Evolutionary conservation across 2,329 filamentous ascomycete genomes (phyloP).

Genomic region (Dendryphion nanum): DNA sequence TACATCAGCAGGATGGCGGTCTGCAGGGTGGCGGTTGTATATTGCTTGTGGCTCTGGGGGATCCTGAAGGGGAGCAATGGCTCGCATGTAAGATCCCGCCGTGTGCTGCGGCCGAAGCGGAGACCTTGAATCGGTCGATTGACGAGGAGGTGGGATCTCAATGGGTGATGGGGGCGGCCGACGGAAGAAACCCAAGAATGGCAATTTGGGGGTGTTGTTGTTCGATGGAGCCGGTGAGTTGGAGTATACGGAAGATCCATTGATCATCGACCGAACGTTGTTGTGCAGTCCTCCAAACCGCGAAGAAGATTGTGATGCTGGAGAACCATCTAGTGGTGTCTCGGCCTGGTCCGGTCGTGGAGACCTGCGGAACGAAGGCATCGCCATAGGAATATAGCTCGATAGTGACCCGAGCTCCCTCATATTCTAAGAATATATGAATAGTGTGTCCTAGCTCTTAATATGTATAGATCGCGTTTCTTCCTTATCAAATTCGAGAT

Average conservation of each 20-base stretch:
- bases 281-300: slow-evolving; percentile 18
- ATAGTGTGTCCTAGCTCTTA: slow-evolving; percentile 10
- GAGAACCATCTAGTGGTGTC: slow-evolving; percentile 11
- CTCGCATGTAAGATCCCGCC: slow-evolving; percentile 33
- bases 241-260: slow-evolving; percentile 39
- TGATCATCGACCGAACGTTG: slow-evolving; percentile 29
- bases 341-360: slow-evolving; percentile 30
- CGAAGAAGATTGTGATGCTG: slow-evolving; percentile 15
- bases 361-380: slow-evolving; percentile 36
- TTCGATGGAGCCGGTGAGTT: slow-evolving; percentile 27
- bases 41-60: slow-evolving; percentile 18
- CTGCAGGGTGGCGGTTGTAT: slow-evolving; percentile 33
- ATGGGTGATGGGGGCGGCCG: slow-evolving; percentile 26
- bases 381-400: slow-evolving; percentile 9
- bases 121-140: slow-evolving; percentile 26
- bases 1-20: slow-evolving; percentile 35
- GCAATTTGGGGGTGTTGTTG: slow-evolving; percentile 33
- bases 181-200: slow-evolving; percentile 31
- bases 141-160: slow-evolving; percentile 15
- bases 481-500: slow-evolving; percentile 28
- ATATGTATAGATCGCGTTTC: not conserved
- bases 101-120: slow-evolving; percentile 34
- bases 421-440: slow-evolving; percentile 2
- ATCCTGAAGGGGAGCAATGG: slow-evolving; percentile 25
- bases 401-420: slow-evolving; percentile 2